Evolutionary conservation across 805 yeast genomes (phyloP).

Genomic region (Cyberlindnera meyerae): DNA sequence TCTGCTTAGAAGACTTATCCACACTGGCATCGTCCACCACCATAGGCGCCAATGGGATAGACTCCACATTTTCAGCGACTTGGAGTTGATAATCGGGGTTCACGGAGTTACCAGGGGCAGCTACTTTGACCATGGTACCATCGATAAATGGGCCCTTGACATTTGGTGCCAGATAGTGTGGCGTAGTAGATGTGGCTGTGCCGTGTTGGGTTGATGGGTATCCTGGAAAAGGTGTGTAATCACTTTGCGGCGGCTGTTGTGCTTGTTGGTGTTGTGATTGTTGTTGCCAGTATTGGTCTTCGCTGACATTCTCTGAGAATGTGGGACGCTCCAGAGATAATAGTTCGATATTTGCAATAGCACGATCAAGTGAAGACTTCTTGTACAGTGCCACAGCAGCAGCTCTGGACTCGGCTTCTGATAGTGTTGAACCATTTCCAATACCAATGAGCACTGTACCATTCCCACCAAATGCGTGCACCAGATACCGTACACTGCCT

Average conservation of each 20-base stretch:
- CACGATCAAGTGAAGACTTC: constrained; percentile 2
- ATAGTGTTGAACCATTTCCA: neutral
- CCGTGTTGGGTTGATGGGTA: no score
- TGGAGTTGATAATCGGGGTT: constrained; percentile 1
- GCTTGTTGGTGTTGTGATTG: no score
- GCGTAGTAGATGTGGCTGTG: no score
- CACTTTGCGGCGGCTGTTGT: no score
- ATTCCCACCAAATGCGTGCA: constrained; percentile 2
- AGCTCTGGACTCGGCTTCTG: constrained; percentile 4
- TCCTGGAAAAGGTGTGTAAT: no score
- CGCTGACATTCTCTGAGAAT: no score
- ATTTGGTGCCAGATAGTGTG: no score
- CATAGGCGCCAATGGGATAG: neutral
- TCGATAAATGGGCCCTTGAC: no score
- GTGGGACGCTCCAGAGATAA: no score
- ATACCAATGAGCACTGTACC: neutral
- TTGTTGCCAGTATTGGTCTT: no score
- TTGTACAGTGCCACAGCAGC: constrained; percentile 2
- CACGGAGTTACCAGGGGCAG: neutral
- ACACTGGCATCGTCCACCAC: constrained; percentile 1
- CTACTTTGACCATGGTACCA: neutral
- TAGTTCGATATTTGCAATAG: no score
- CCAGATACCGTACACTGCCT: neutral
- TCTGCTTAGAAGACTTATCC: constrained; percentile 12
- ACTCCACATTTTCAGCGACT: neutral